phyloP scores from a whole-genome alignment of 768 basidiomycete genomes.

The Tephrocybe sp. region DNA sequence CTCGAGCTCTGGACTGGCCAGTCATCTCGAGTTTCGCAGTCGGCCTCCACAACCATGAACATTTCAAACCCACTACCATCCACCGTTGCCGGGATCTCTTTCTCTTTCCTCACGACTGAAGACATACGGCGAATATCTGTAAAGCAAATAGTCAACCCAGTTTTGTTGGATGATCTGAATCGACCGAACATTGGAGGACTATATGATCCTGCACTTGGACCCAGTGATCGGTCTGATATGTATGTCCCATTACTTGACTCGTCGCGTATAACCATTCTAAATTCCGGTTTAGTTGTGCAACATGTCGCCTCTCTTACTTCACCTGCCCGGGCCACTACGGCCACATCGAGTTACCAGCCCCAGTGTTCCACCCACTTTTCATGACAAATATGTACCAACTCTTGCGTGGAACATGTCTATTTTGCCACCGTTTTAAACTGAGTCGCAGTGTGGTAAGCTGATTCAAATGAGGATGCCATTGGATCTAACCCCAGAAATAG shows the following conservation, averaged over 20 bases:
- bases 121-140: slow-evolving; percentile 96
- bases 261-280: slow-evolving; percentile 13
- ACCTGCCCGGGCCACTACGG: slow-evolving; percentile 98
- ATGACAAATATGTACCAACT: slow-evolving; percentile 89
- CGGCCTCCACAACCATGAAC: slow-evolving; percentile 61
- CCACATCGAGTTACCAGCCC: slow-evolving; percentile 93
- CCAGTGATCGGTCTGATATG: slow-evolving; percentile 88
- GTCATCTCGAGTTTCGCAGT: slow-evolving; percentile 3
- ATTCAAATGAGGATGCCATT: slow-evolving; percentile 1
- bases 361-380: slow-evolving; percentile 96
- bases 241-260: slow-evolving; percentile 40
- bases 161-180: slow-evolving; percentile 91
- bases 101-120: slow-evolving; percentile 86
- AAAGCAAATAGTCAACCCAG: slow-evolving; percentile 93
- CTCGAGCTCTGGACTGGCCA: slow-evolving; percentile 11
- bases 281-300: slow-evolving; percentile 68
- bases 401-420: slow-evolving; percentile 86
- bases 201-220: slow-evolving; percentile 95
- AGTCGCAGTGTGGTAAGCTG: slow-evolving; percentile 61
- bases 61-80: slow-evolving; percentile 89
- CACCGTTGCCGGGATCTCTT: slow-evolving; percentile 80
- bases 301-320: slow-evolving; percentile 91
- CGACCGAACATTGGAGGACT: slow-evolving; percentile 89
- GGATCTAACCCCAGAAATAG: slow-evolving; percentile 42
- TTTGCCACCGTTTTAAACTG: slow-evolving; percentile 91